Conservation (phyloP, 345 rosid genomes). For the Bruguiera parviflora region DNA sequence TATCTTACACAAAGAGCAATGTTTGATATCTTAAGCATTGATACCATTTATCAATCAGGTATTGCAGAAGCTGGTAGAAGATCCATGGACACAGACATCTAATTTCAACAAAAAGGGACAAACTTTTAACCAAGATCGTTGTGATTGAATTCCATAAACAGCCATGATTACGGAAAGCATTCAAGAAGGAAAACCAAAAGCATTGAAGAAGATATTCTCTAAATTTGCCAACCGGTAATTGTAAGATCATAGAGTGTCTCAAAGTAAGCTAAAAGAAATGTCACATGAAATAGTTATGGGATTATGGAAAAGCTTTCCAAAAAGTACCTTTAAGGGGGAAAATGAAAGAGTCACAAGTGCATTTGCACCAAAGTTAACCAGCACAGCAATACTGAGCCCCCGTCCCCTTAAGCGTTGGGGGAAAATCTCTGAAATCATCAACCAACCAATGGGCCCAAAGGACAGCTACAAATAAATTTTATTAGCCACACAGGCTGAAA, state of each 20-base stretch:
- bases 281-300: neutral
- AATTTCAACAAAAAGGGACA: too few species aligned
- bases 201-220: too few species aligned
- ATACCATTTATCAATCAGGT: too few species aligned
- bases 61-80: too few species aligned
- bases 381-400: slow-evolving; percentile 87
- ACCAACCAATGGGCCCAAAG: slow-evolving; percentile 97
- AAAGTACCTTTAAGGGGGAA: slow-evolving; percentile 74
- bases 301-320: neutral
- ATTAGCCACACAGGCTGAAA: slow-evolving; percentile 6
- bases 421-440: slow-evolving; percentile 91
- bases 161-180: neutral
- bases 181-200: too few species aligned
- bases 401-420: slow-evolving; percentile 81
- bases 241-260: too few species aligned
- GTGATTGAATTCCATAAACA: neutral
- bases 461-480: slow-evolving; percentile 60
- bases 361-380: slow-evolving; percentile 89
- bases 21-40: too few species aligned
- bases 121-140: too few species aligned
- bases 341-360: slow-evolving; percentile 87
- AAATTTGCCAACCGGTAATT: too few species aligned
- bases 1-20: too few species aligned
- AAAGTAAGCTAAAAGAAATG: too few species aligned
- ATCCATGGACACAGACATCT: too few species aligned